A percentile compares a stretch with the other conserved stretches of the same genome.
Evolutionary conservation across 129 eudicot genomes (phyloP).

Genomic region (Mikania micrantha): DNA sequence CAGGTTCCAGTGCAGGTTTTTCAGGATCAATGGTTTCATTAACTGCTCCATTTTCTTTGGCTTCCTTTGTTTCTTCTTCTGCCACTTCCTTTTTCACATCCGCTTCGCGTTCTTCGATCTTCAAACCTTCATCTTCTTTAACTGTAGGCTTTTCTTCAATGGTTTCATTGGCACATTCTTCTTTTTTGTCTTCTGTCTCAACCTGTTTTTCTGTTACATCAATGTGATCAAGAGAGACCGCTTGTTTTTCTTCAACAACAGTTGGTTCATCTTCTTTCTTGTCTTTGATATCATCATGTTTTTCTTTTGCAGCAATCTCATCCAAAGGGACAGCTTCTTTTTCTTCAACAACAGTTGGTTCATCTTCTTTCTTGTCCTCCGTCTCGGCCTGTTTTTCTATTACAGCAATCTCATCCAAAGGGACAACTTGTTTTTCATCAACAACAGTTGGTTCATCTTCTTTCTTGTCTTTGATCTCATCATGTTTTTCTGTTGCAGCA

Average conservation of each 20-base stretch:
- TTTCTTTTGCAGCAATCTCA: slow-evolving; percentile 7
- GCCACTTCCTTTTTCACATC: slow-evolving; percentile 11
- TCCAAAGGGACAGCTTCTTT: slow-evolving; percentile 17
- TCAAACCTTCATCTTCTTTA: too few relatives aligned
- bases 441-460: too few relatives aligned
- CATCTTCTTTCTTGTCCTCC: too few relatives aligned
- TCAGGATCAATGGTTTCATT: neutral
- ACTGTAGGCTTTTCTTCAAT: slow-evolving; percentile 6
- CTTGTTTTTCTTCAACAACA: neutral
- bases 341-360: slow-evolving; percentile 5
- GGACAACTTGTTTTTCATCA: too few relatives aligned
- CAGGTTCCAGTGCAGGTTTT: slow-evolving; percentile 16
- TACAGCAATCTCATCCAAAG: slow-evolving; percentile 15
- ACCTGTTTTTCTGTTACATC: neutral
- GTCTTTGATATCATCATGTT: slow-evolving; percentile 1
- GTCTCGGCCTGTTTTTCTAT: too few relatives aligned
- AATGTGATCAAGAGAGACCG: slow-evolving; percentile 13
- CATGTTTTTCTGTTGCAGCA: too few relatives aligned
- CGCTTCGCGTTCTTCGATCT: too few relatives aligned
- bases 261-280: slow-evolving; percentile 13
- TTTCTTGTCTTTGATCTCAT: too few relatives aligned
- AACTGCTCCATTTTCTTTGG: neutral
- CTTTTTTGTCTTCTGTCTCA: slow-evolving; percentile 9
- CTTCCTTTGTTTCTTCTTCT: slow-evolving; percentile 17
- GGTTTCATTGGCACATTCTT: slow-evolving; percentile 14